These are phyloP conservation scores for Ascochyta koolunga DNA, from an alignment of 2,329 filamentous ascomycete genomes.

Conservation along the genomic window DNA sequence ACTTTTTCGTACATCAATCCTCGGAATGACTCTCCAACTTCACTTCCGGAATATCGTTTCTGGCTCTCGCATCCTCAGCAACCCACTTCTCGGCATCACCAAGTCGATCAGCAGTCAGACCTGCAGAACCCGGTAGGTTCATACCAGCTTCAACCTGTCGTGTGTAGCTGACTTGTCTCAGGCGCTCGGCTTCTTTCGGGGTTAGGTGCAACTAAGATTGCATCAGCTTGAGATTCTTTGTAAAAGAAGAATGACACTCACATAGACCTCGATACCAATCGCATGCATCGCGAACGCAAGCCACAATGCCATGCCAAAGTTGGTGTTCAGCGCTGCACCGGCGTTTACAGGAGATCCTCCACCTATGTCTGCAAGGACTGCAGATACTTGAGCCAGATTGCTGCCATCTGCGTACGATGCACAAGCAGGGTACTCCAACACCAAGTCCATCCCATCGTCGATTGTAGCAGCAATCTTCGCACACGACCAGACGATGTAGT, in stretches of 20 bases:
- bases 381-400: constrained; percentile 25
- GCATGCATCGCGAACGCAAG: constrained; percentile 59
- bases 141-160: constrained; percentile 62
- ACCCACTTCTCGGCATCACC: constrained; percentile 38
- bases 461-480: constrained; percentile 55
- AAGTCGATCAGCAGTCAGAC: constrained; percentile 33
- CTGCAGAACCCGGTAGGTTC: constrained; percentile 49
- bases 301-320: constrained; percentile 62
- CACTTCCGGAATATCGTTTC: neutral
- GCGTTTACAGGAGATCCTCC: constrained; percentile 35
- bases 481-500: constrained; percentile 54
- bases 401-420: constrained; percentile 47
- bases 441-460: constrained; percentile 3
- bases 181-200: constrained; percentile 56
- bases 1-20: neutral
- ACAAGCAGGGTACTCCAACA: constrained; percentile 55
- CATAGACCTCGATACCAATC: constrained; percentile 49
- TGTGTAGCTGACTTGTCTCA: constrained; percentile 63
- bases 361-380: constrained; percentile 35
- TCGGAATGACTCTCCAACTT: neutral
- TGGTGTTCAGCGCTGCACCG: constrained; percentile 54
- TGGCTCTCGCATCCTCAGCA: neutral
- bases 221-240: too few relatives aligned
- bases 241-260: constrained; percentile 35
- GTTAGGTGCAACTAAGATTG: too few relatives aligned